Conservation (phyloP, 1,139 yeast genomes). For the Sugiyamaella xylanicola region DNA sequence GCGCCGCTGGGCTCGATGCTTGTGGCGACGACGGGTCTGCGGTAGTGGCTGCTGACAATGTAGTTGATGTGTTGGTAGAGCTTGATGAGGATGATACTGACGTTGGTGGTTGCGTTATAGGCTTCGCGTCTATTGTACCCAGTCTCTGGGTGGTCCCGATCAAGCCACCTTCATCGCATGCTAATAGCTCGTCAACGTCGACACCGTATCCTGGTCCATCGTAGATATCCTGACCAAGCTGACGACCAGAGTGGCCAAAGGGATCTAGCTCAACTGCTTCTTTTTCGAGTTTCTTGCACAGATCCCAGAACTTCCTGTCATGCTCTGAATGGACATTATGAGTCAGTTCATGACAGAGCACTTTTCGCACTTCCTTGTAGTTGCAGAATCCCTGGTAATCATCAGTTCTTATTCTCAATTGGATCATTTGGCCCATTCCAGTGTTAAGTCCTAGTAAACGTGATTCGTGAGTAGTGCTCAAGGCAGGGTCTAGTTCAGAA, state of each 20-base stretch:
- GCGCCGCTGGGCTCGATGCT: background rate
- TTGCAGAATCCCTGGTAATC: constrained; percentile 45
- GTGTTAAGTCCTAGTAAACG: constrained; percentile 43
- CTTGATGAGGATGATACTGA: constrained; percentile 8
- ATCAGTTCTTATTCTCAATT: constrained; percentile 46
- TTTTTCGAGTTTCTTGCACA: constrained; percentile 40
- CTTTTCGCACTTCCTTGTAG: constrained; percentile 42
- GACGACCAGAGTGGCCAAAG: constrained; percentile 32
- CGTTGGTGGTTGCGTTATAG: background rate
- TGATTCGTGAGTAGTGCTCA: constrained; percentile 40
- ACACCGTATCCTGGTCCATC: constrained; percentile 32
- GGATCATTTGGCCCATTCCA: constrained; percentile 44
- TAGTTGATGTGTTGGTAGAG: background rate
- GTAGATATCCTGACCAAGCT: constrained; percentile 31
- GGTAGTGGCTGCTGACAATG: background rate
- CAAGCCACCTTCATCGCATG: constrained; percentile 39
- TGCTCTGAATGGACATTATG: constrained; percentile 45
- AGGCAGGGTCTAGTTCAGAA: constrained; percentile 47
- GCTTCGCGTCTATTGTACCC: constrained; percentile 19
- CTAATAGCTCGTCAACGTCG: constrained; percentile 26
- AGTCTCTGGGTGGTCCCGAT: constrained; percentile 34
- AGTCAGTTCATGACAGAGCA: constrained; percentile 47
- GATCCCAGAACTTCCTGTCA: constrained; percentile 44
- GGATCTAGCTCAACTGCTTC: constrained; percentile 44
- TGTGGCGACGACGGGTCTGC: background rate